Conservation (phyloP, 768 basidiomycete genomes). For the Kondoa malvinella region DNA sequence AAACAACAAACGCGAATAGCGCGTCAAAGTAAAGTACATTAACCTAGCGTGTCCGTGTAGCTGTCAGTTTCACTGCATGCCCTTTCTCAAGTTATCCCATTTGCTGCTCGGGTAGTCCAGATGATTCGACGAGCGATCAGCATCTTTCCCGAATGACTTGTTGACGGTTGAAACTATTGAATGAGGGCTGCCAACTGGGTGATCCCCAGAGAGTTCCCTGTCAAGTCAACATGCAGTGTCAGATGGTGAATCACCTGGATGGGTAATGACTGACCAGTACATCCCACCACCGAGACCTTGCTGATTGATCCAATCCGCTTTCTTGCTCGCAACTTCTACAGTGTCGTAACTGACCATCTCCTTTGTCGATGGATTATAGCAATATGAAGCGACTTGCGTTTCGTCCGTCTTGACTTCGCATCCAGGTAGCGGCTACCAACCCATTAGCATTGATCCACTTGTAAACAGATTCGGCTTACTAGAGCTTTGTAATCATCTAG, state of each 20-base stretch:
- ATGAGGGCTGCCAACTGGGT: constrained; percentile 51
- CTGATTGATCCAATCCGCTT: constrained; percentile 39
- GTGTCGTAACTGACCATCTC: constrained; percentile 76
- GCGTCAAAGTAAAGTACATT: too few species aligned
- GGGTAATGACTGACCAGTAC: constrained; percentile 39
- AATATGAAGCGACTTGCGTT: constrained; percentile 57
- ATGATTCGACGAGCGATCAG: constrained; percentile 65
- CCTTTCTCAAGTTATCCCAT: constrained; percentile 61
- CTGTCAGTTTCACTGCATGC: constrained; percentile 46
- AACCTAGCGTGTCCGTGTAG: too few species aligned
- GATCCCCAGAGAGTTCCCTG: constrained; percentile 84
- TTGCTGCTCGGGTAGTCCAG: constrained; percentile 55
- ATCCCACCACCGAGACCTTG: constrained; percentile 63
- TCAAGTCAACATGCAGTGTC: constrained; percentile 22
- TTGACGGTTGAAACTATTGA: constrained; percentile 62
- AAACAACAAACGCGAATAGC: too few species aligned
- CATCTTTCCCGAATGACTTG: constrained; percentile 23
- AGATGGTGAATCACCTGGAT: not conserved
- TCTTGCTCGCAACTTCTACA: constrained; percentile 50
- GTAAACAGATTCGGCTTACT: constrained; percentile 4
- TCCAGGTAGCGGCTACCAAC: constrained; percentile 47
- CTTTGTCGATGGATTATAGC: constrained; percentile 52
- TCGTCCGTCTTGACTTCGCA: constrained; percentile 51
- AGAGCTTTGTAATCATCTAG: constrained; percentile 75
- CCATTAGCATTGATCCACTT: not conserved